Percentiles rank a stretch among this genome's conserved stretches.
phyloP scores from a whole-genome alignment of 2,329 filamentous ascomycete species.

The Pyricularia grisea region DNA sequence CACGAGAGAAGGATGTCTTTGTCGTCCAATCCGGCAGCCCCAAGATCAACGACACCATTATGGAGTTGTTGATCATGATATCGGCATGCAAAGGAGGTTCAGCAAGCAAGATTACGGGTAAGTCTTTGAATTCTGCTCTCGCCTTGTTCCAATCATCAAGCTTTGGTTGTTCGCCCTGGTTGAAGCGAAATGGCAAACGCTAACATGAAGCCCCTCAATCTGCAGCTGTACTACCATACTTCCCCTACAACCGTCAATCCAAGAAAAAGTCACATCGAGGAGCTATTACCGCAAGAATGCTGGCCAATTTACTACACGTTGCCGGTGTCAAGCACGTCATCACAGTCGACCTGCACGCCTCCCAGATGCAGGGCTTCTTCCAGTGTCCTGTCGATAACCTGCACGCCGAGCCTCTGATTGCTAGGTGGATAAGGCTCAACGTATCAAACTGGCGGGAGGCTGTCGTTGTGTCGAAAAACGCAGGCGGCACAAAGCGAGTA shows the following conservation, averaged over 20 bases:
- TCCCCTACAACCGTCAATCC: slow-evolving; percentile 97
- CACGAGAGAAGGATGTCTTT: slow-evolving; percentile 97
- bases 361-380: slow-evolving; percentile 99
- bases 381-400: slow-evolving; percentile 96
- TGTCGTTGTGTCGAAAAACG: slow-evolving; percentile 96
- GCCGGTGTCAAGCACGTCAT: slow-evolving; percentile 97
- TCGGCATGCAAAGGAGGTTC: slow-evolving; percentile 97
- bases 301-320: slow-evolving; percentile 87
- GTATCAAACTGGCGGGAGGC: slow-evolving; percentile 81
- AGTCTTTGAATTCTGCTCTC: slow-evolving; percentile 17
- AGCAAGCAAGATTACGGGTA: slow-evolving; percentile 92
- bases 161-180: neutral
- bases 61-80: slow-evolving; percentile 99
- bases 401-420: slow-evolving; percentile 89
- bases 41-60: slow-evolving; percentile 96
- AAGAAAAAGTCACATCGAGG: slow-evolving; percentile 98
- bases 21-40: slow-evolving; percentile 94
- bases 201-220: neutral
- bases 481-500: slow-evolving; percentile 92
- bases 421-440: slow-evolving; percentile 88
- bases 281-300: slow-evolving; percentile 93
- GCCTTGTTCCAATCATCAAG: slow-evolving; percentile 3
- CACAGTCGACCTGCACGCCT: slow-evolving; percentile 90
- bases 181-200: neutral
- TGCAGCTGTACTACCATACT: slow-evolving; percentile 80